Base-by-base conservation (phyloP, 768 basidiomycete genomes). In the Termitomyces sp. region DNA sequence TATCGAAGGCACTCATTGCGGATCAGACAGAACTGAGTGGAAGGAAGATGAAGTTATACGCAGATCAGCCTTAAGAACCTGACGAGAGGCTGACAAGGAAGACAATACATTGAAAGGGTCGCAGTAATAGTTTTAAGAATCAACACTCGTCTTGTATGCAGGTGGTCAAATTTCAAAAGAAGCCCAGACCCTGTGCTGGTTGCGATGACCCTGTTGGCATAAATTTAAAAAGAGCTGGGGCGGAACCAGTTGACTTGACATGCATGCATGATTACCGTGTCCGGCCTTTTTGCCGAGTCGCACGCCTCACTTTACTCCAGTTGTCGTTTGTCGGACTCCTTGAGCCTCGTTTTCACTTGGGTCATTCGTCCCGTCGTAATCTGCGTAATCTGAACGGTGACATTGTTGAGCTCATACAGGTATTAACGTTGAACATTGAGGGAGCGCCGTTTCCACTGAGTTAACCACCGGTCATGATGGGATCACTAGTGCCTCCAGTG, bases 1-100 rank as follows among this genome's bases (percentile, higher is more conserved):
- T 68, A 61, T 75, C 74, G 63, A 70, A 68, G 36, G 14, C 65
- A 62, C 66, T 65, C 67, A 69, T 70, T 32, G 47, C 37, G 29
- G 55, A n/a, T 20, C 32, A 25, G 25, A 12, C 9, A 47, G 56
- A 42, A 56, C 37, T 36, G 48, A 56, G 61, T n/a, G 42, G 37
- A 34, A 42, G 58, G 12, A 34, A 45, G 40, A 52, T 38, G 51
- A 51, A 42, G 48, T 29, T 25, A 60, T 31, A 25, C 25, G 34
- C 46, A 42, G 53, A 36, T 7, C 20, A 38, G 37, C 59, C 38
- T 61, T 61, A 58, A 53, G 42, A 36, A 56, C 15, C 15, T 32
- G 15, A 10, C 37, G 32, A 34, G 50, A 31, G 25, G 31, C 12
- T 60, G 53, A 61, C 49, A 59, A 60, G 56, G 42, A 55, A 54